Base-by-base conservation (phyloP, 768 basidiomycete genomes). In the Solioccasus polychromus region DNA sequence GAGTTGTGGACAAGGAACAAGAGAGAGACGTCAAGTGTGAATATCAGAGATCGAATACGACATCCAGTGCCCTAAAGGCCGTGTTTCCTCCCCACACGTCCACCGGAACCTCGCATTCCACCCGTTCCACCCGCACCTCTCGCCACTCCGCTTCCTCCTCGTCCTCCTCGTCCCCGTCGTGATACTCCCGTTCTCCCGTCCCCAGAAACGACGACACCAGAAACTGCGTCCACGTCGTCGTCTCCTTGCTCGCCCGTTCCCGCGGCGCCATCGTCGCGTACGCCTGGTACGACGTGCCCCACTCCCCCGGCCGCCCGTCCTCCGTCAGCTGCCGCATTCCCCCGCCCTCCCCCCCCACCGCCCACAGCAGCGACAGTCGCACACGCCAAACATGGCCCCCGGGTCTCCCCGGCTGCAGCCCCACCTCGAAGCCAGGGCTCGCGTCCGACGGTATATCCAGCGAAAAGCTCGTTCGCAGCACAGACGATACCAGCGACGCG, bases 351-450 rank as follows among this genome's bases (percentile, higher is more conserved):
- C 69, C 71, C 0, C 81, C 82, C 19, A 89, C 76, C 22, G 82
- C 82, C 3, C 97, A 91, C n/a, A 95, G 74, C 42, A 98, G 76
- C 39, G 86, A 85, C 42, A 98, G 55, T 35, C 88, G 74, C 14
- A 98, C 84, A 58, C 85, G 88, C 95, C 95, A 98, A 57, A 88
- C 82, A 8, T 97, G 69, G 0, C 94, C 95, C 8, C 95, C 93
- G 0, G 70, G 26, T 47, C 64, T 32, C 53, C 40, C 11, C 37
- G 4, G 2, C 55, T 58, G 5, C 57, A 44, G 26, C 78, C 77
- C 5, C 2, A 93, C 71, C 42, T 82, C 74, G 67, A 97, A 97
- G 0, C 84, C 85, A 0, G 95, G 92, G 41, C 89, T 87, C 0
- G 86, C 91, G 46, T 96, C 95, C 2, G 86, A 81, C 0, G 94